These are phyloP conservation scores for Fusarium lyarnte DNA, from an alignment of 2,329 filamentous ascomycete genomes.

Conservation along the genomic window DNA sequence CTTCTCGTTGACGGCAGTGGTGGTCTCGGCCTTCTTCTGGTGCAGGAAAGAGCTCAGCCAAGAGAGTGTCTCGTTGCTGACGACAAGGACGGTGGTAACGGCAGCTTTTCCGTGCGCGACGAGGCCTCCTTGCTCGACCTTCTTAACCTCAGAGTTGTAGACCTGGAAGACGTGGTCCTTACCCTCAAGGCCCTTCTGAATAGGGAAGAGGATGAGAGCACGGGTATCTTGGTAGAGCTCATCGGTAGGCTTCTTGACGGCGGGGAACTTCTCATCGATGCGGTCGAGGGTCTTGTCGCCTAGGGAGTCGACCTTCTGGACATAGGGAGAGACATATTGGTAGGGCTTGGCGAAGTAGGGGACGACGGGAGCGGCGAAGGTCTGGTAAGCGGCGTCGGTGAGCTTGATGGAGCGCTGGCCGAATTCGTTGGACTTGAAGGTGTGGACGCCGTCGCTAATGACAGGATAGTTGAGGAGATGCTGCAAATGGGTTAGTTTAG, in stretches of 20 bases:
- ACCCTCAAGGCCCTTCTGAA: conserved; percentile 68
- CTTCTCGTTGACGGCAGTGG: conserved; percentile 64
- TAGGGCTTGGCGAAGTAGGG: conserved; percentile 79
- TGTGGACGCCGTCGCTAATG: conserved; percentile 79
- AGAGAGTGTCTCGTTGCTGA: conserved; percentile 71
- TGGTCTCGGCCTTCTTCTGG: conserved; percentile 69
- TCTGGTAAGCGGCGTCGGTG: conserved; percentile 77
- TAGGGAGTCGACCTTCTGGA: conserved; percentile 81
- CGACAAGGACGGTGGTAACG: conserved; percentile 72
- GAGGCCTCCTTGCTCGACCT: conserved; percentile 69
- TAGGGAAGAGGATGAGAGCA: conserved; percentile 68
- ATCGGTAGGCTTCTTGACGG: conserved; percentile 78
- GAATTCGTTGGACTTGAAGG: conserved; percentile 83
- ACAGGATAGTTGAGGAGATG: conserved; percentile 87
- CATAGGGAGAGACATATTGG: conserved; percentile 84
- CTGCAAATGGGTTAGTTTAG: conserved; percentile 54
- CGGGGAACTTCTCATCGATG: conserved; percentile 76
- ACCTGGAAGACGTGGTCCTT: conserved; percentile 69
- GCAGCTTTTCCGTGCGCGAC: conserved; percentile 76
- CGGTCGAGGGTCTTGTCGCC: conserved; percentile 76
- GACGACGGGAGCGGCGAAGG: conserved; percentile 79
- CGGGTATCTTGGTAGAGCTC: conserved; percentile 74
- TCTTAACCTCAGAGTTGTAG: conserved; percentile 69
- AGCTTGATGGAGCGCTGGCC: conserved; percentile 84
- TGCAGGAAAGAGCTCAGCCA: conserved; percentile 69